Percentiles rank a stretch among this genome's conserved stretches.
Evolutionary conservation across 1,139 yeast genomes (phyloP).

Genomic region (Schwanniomyces etchellsii): DNA sequence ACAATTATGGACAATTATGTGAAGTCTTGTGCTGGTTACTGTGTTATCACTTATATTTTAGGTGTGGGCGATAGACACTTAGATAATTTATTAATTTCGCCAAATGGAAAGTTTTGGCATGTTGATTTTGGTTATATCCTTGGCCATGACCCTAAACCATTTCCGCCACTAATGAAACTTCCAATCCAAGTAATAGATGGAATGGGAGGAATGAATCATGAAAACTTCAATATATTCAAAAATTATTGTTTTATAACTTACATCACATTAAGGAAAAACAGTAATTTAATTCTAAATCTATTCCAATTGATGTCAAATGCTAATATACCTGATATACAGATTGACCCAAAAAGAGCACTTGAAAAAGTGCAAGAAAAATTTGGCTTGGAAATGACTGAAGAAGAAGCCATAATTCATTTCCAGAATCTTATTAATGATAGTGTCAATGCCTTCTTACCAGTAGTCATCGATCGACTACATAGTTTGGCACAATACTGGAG

Average conservation of each 20-base stretch:
- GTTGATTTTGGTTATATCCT: slow-evolving; percentile 96
- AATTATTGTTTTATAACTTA: slow-evolving; percentile 94
- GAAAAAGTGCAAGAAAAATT: slow-evolving; percentile 92
- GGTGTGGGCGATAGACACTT: slow-evolving; percentile 98
- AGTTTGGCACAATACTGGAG: slow-evolving; percentile 98
- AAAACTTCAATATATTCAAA: slow-evolving; percentile 79
- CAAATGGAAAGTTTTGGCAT: slow-evolving; percentile 87
- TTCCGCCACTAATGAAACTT: slow-evolving; percentile 95
- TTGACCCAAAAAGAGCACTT: slow-evolving; percentile 73
- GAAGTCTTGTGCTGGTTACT: slow-evolving; percentile 94
- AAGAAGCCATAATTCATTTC: slow-evolving; percentile 91
- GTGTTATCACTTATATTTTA: slow-evolving; percentile 88
- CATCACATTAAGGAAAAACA: slow-evolving; percentile 81
- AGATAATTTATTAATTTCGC: slow-evolving; percentile 71
- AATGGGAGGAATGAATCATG: slow-evolving; percentile 89
- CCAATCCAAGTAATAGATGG: slow-evolving; percentile 97
- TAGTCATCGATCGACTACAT: slow-evolving; percentile 90
- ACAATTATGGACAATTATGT: slow-evolving; percentile 90
- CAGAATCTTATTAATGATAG: slow-evolving; percentile 90
- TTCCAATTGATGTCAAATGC: slow-evolving; percentile 95
- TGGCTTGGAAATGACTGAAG: slow-evolving; percentile 88
- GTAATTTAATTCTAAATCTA: slow-evolving; percentile 81
- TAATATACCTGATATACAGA: slow-evolving; percentile 77
- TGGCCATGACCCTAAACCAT: slow-evolving; percentile 97
- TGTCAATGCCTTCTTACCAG: slow-evolving; percentile 89